A percentile compares a stretch with the other conserved stretches of the same genome.
Conservation (phyloP, 2,329 filamentous ascomycete genomes). For the Whalleya microplaca region DNA sequence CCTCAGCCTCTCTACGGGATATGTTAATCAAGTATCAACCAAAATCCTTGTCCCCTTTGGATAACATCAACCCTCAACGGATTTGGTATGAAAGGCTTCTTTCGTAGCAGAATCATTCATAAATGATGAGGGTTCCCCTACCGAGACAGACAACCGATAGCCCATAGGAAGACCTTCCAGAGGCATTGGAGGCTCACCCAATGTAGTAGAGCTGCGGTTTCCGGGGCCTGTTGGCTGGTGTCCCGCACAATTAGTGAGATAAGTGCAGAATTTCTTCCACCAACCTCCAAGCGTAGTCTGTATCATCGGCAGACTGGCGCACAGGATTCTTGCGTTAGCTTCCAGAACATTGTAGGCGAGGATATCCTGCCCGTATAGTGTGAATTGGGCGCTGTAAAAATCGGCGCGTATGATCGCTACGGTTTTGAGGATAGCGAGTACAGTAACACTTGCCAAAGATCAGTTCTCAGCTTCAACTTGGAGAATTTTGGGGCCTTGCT, state of each 20-base stretch:
- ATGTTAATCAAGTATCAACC: too few species aligned
- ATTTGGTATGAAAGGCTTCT: too few species aligned
- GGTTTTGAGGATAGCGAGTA: background rate
- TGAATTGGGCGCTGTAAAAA: conserved; percentile 1
- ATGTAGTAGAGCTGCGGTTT: background rate
- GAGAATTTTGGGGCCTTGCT: background rate
- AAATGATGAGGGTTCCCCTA: background rate
- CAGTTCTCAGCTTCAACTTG: background rate
- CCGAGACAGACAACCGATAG: background rate
- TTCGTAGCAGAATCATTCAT: too few species aligned
- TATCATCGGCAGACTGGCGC: conserved; percentile 11
- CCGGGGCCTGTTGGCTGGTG: background rate
- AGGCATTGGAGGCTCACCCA: too few species aligned
- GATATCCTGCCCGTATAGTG: background rate
- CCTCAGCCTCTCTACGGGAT: too few species aligned
- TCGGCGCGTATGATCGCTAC: background rate
- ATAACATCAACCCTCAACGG: too few species aligned
- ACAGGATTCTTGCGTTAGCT: conserved; percentile 3
- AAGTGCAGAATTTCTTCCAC: background rate
- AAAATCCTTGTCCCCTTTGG: too few species aligned
- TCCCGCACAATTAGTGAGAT: background rate
- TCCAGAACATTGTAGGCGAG: conserved; percentile 7
- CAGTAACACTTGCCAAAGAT: background rate
- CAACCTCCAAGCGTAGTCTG: background rate
- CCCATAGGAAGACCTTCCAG: too few species aligned